Conservation (phyloP, 1,139 yeast species). For the Saccharomyces uvarum region DNA sequence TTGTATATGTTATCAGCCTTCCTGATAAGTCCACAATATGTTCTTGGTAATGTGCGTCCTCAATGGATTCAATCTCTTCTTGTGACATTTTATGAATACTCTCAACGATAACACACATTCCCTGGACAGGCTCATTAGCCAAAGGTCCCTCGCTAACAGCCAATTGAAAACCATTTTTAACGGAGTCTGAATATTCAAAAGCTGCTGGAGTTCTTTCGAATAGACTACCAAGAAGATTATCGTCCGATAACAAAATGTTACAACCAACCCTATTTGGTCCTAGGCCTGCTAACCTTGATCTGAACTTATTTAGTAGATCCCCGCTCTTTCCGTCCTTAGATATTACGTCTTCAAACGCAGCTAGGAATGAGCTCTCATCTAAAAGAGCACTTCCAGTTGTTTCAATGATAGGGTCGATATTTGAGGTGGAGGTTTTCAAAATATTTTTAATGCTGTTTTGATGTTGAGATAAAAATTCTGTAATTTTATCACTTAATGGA, state of each 20-base stretch:
- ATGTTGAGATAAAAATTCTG: slow-evolving; percentile 44
- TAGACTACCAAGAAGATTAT: slow-evolving; percentile 33
- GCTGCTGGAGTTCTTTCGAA: slow-evolving; percentile 13
- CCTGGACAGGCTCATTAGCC: slow-evolving; percentile 81
- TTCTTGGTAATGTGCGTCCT: slow-evolving; percentile 27
- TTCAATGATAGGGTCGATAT: slow-evolving; percentile 15
- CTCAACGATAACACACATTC: slow-evolving; percentile 53
- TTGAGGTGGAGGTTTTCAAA: slow-evolving; percentile 7
- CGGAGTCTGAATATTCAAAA: slow-evolving; percentile 55
- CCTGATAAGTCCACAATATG: slow-evolving; percentile 46
- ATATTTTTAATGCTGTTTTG: slow-evolving; percentile 37
- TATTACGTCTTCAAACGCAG: slow-evolving; percentile 34
- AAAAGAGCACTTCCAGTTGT: slow-evolving; percentile 18
- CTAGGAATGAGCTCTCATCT: slow-evolving; percentile 30
- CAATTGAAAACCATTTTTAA: slow-evolving; percentile 77
- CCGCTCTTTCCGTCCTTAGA: slow-evolving; percentile 20
- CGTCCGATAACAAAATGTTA: slow-evolving; percentile 56
- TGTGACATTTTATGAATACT: slow-evolving; percentile 34
- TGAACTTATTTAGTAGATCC: slow-evolving; percentile 17
- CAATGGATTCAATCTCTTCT: slow-evolving; percentile 30
- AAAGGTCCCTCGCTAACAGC: slow-evolving; percentile 83
- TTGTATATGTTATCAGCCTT: slow-evolving; percentile 62
- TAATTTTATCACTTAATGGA: slow-evolving; percentile 50
- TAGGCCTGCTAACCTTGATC: slow-evolving; percentile 50
- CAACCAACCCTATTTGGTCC: slow-evolving; percentile 78